Evolutionary conservation across 352 stramenopile genomes (phyloP).

Genomic region (Pythium aphanidermatum): DNA sequence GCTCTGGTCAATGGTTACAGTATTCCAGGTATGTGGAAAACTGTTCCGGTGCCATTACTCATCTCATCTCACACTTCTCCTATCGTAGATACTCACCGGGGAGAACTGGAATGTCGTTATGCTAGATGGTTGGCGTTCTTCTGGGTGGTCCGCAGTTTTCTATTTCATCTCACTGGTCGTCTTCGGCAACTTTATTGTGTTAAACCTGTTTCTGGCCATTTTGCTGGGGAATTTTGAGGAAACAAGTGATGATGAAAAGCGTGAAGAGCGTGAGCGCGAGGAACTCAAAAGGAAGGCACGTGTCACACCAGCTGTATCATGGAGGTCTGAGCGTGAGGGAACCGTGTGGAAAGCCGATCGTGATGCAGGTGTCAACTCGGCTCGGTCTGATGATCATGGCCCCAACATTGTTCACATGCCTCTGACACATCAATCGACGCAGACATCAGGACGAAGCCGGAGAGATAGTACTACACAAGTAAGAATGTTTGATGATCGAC

Average conservation of each 20-base stretch:
- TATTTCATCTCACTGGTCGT: slow-evolving; percentile 86
- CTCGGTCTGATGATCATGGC: background rate
- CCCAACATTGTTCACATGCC: background rate
- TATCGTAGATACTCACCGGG: slow-evolving; percentile 86
- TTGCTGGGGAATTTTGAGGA: slow-evolving; percentile 87
- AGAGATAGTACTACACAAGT: slow-evolving; percentile 9
- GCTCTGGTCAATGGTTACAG: slow-evolving; percentile 59
- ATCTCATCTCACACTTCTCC: no score
- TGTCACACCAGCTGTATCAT: slow-evolving; percentile 5
- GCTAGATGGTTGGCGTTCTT: slow-evolving; percentile 79
- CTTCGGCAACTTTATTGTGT: slow-evolving; percentile 79
- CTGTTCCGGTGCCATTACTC: no score
- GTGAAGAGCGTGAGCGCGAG: slow-evolving; percentile 31
- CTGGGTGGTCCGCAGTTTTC: slow-evolving; percentile 40
- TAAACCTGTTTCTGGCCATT: slow-evolving; percentile 92
- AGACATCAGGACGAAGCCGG: slow-evolving; percentile 2
- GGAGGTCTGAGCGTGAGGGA: slow-evolving; percentile 8
- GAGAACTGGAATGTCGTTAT: slow-evolving; percentile 93
- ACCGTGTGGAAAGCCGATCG: slow-evolving; percentile 8
- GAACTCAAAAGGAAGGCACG: slow-evolving; percentile 22
- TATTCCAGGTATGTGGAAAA: slow-evolving; percentile 43
- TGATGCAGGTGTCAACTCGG: background rate
- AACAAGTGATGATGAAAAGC: slow-evolving; percentile 46
- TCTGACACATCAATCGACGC: background rate
- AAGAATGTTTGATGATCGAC: slow-evolving; percentile 12